Percentiles rank a stretch among this genome's conserved stretches.
Conservation (phyloP, 345 rosid genomes). For the Salix purpurea region DNA sequence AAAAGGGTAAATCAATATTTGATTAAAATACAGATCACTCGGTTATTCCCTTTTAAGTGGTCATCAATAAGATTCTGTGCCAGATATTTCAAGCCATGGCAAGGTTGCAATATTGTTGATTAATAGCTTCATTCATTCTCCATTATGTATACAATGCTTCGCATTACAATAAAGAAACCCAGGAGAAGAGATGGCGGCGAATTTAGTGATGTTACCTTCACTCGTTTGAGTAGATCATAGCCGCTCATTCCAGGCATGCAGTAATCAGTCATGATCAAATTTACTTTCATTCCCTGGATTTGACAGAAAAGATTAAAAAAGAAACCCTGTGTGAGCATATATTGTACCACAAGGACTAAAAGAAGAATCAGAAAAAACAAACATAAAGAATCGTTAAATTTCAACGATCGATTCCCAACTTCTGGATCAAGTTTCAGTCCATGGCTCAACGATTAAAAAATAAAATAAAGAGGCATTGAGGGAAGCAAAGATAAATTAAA, state of each 20-base stretch:
- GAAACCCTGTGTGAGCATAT: neutral
- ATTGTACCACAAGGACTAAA: neutral
- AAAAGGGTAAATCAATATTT: neutral
- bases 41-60: neutral
- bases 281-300: constrained; percentile 52
- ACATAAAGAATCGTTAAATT: neutral
- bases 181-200: neutral
- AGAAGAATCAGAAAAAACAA: too few species aligned
- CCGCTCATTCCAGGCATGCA: constrained; percentile 92
- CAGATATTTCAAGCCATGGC: neutral
- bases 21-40: too few species aligned
- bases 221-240: constrained; percentile 71
- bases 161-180: neutral
- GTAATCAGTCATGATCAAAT: constrained; percentile 81
- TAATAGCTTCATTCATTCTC: neutral
- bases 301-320: neutral
- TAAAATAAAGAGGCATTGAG: too few species aligned
- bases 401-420: neutral
- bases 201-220: constrained; percentile 41
- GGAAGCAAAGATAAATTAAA: too few species aligned
- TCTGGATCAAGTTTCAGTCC: neutral
- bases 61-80: neutral
- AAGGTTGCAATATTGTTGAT: neutral
- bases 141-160: neutral
- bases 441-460: neutral